These are phyloP conservation scores for Erodium moschatum DNA, from an alignment of 441 rosid genomes.

Conservation along the genomic window DNA sequence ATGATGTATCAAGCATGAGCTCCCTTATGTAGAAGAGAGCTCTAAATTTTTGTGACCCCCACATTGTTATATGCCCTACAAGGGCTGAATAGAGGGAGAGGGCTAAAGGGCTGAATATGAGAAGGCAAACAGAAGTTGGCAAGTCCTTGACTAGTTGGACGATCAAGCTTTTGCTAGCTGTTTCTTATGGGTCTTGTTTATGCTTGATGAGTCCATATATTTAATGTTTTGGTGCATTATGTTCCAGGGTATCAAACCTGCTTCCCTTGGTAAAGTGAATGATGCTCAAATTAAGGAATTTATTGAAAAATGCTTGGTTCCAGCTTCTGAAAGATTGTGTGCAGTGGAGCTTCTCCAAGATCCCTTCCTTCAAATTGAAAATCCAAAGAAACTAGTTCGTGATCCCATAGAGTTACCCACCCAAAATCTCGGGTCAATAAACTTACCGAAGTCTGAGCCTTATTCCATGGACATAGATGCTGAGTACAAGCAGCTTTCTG, in stretches of 20 bases:
- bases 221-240: neutral
- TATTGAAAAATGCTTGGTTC: constrained; percentile 25
- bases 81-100: too few species aligned
- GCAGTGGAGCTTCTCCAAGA: constrained; percentile 22
- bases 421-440: constrained; percentile 23
- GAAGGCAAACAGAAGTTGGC: too few species aligned
- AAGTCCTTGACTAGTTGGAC: too few species aligned
- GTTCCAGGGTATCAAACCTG: constrained; percentile 19
- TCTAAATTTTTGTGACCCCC: too few species aligned
- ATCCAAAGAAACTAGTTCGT: neutral
- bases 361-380: constrained; percentile 19
- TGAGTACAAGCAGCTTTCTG: constrained; percentile 32
- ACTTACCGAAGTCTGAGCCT: constrained; percentile 27
- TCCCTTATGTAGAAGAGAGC: too few species aligned
- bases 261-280: constrained; percentile 20
- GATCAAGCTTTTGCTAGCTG: neutral
- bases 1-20: too few species aligned
- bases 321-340: constrained; percentile 18
- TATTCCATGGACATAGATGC: constrained; percentile 36
- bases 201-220: neutral
- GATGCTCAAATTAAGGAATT: constrained; percentile 21
- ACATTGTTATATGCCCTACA: too few species aligned
- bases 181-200: neutral
- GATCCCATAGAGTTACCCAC: constrained; percentile 15
- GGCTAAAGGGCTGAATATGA: too few species aligned